Evolutionary conservation across 805 yeast species (phyloP).

Genomic region (Candida tallmaniae): DNA sequence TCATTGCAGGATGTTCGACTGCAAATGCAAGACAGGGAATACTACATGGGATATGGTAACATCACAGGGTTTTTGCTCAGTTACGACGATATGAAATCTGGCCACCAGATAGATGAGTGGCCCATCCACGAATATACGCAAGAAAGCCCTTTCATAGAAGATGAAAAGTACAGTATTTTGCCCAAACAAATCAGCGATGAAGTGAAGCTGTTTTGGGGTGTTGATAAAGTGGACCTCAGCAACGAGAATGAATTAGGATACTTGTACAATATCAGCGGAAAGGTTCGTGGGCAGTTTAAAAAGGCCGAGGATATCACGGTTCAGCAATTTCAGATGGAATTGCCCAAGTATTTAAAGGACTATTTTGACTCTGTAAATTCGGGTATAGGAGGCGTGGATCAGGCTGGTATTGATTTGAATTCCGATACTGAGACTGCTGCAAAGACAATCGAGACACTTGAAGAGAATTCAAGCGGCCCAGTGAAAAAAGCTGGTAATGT

Average conservation of each 20-base stretch:
- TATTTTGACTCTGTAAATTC: slow-evolving; percentile 23
- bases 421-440: neutral
- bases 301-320: slow-evolving; percentile 3
- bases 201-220: slow-evolving; percentile 54
- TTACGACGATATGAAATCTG: slow-evolving; percentile 51
- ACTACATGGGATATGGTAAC: slow-evolving; percentile 57
- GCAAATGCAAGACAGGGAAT: slow-evolving; percentile 37
- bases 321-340: slow-evolving; percentile 11
- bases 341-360: slow-evolving; percentile 28
- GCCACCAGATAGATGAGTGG: slow-evolving; percentile 47
- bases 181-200: slow-evolving; percentile 52
- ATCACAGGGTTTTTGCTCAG: slow-evolving; percentile 69
- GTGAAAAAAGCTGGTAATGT: slow-evolving; percentile 23
- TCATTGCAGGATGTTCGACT: slow-evolving; percentile 15
- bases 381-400: slow-evolving; percentile 24
- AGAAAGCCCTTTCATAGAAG: slow-evolving; percentile 42
- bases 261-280: slow-evolving; percentile 33
- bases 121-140: slow-evolving; percentile 47
- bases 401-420: slow-evolving; percentile 17
- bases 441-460: neutral
- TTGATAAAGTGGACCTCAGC: slow-evolving; percentile 9
- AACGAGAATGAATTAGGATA: slow-evolving; percentile 17
- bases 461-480: no score
- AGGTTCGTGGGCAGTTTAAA: slow-evolving; percentile 27
- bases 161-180: slow-evolving; percentile 50